phyloP scores from a whole-genome alignment of 768 basidiomycete species.

The Nidularia pulvinata region DNA sequence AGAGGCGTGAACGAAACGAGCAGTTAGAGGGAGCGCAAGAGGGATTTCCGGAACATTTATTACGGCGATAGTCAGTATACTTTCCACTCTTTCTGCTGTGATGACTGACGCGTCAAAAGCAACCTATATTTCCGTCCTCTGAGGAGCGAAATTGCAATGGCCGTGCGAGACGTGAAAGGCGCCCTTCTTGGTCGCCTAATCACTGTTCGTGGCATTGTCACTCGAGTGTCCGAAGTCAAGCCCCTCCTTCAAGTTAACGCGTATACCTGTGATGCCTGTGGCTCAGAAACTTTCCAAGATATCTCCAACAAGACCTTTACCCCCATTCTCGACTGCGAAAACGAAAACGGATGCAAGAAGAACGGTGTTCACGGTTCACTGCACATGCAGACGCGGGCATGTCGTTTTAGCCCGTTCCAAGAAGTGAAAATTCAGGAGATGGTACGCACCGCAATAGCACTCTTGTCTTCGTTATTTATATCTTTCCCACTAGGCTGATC shows the following conservation, averaged over 20 bases:
- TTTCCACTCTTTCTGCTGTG: constrained; percentile 1
- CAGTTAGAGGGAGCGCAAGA: constrained; percentile 72
- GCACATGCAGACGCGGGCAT: constrained; percentile 98
- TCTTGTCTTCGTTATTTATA: neutral
- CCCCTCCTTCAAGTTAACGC: constrained; percentile 97
- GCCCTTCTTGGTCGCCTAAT: constrained; percentile 88
- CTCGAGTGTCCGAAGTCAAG: constrained; percentile 98
- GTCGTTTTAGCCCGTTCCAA: constrained; percentile 97
- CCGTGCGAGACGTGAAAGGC: constrained; percentile 91
- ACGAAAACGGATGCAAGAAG: constrained; percentile 80
- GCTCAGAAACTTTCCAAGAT: constrained; percentile 98
- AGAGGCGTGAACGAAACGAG: constrained; percentile 87
- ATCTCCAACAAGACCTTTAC: constrained; percentile 90
- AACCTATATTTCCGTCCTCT: constrained; percentile 95
- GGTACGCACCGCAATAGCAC: constrained; percentile 41
- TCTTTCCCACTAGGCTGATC: constrained; percentile 70
- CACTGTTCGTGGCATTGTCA: constrained; percentile 97
- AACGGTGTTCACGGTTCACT: constrained; percentile 88
- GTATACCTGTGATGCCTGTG: constrained; percentile 98
- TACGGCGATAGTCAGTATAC: constrained; percentile 89
- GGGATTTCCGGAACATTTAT: constrained; percentile 87
- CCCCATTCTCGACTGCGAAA: constrained; percentile 88
- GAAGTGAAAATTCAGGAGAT: constrained; percentile 99
- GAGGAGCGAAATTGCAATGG: constrained; percentile 71
- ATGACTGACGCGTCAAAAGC: constrained; percentile 38